These are phyloP conservation scores for Phytophthora sp. DNA, from an alignment of 352 stramenopile genomes.

Conservation along the genomic window DNA sequence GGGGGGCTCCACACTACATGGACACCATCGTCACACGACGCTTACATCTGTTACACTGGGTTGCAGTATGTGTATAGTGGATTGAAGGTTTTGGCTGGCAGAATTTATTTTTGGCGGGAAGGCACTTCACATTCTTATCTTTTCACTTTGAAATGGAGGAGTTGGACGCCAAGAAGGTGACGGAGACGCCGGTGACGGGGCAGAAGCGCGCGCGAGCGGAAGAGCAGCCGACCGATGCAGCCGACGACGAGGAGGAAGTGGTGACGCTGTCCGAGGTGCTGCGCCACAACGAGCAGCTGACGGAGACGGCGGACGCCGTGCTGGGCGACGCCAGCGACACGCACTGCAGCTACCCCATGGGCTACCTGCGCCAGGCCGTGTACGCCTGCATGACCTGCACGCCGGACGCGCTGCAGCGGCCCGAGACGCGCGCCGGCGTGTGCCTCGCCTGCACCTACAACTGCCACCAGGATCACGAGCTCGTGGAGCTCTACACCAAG, in stretches of 20 bases:
- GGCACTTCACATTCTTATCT: no score
- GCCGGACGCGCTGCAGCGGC: slow-evolving; percentile 38
- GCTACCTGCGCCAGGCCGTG: slow-evolving; percentile 69
- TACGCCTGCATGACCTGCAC: slow-evolving; percentile 79
- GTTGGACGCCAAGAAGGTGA: no score
- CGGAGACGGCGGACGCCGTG: slow-evolving; percentile 63
- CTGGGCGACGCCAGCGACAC: slow-evolving; percentile 63
- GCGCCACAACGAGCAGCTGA: slow-evolving; percentile 56
- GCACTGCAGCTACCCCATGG: slow-evolving; percentile 73
- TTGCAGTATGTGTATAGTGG: no score
- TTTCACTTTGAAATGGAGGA: no score
- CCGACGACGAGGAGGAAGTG: slow-evolving; percentile 54
- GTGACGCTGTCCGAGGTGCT: slow-evolving; percentile 72
- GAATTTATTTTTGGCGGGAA: no score
- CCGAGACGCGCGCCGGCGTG: slow-evolving; percentile 48
- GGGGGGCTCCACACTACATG: no score
- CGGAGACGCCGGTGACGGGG: slow-evolving; percentile 4
- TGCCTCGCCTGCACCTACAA: slow-evolving; percentile 80
- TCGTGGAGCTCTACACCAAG: slow-evolving; percentile 86
- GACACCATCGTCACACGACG: no score
- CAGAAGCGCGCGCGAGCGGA: slow-evolving; percentile 24
- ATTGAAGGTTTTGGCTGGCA: no score
- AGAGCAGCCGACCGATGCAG: slow-evolving; percentile 1
- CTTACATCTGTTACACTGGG: no score
- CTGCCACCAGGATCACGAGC: slow-evolving; percentile 77